Conservation (phyloP, 495 filamentous ascomycete genomes). For the Penicillium cosmopolitanum region DNA sequence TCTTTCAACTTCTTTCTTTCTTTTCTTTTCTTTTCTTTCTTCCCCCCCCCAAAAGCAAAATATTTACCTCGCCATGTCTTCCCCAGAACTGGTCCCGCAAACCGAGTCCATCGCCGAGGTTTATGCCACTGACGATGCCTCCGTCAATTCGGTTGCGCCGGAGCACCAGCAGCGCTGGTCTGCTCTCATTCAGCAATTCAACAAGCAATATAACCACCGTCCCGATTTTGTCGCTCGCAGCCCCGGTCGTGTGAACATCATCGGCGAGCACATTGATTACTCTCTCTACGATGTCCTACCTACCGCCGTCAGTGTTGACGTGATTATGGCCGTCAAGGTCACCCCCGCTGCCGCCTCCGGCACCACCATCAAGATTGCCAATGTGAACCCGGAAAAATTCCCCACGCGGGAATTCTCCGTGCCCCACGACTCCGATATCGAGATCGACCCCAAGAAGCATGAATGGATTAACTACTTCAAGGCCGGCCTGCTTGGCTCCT, state of each 20-base stretch:
- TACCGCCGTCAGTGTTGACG: conserved; percentile 90
- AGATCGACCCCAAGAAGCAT: conserved; percentile 80
- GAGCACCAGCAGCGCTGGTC: conserved; percentile 66
- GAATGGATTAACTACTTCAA: conserved; percentile 99
- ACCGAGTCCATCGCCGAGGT: conserved; percentile 54
- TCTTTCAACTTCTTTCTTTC: conserved; percentile 1
- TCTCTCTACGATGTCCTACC: conserved; percentile 94
- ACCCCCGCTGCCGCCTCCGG: conserved; percentile 44
- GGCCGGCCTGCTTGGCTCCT: conserved; percentile 79
- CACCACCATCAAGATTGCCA: conserved; percentile 68
- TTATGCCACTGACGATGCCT: conserved; percentile 52
- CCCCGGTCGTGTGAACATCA: conserved; percentile 95
- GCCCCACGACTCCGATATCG: conserved; percentile 64
- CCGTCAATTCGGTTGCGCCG: conserved; percentile 37
- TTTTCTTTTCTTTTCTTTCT: conserved; percentile 3
- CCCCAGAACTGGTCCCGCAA: conserved; percentile 52
- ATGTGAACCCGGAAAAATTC: conserved; percentile 78
- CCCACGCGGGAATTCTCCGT: conserved; percentile 75
- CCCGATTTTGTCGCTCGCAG: conserved; percentile 87
- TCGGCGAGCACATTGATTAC: conserved; percentile 99
- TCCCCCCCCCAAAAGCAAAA: not conserved
- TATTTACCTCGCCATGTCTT: conserved; percentile 43
- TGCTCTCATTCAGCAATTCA: conserved; percentile 69
- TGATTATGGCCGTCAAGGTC: conserved; percentile 81
- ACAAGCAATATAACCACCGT: conserved; percentile 66